A percentile compares a stretch with the other conserved stretches of the same genome.
Evolutionary conservation across 2,329 filamentous ascomycete species (phyloP).

Genomic region (Microdochium bolleyi): DNA sequence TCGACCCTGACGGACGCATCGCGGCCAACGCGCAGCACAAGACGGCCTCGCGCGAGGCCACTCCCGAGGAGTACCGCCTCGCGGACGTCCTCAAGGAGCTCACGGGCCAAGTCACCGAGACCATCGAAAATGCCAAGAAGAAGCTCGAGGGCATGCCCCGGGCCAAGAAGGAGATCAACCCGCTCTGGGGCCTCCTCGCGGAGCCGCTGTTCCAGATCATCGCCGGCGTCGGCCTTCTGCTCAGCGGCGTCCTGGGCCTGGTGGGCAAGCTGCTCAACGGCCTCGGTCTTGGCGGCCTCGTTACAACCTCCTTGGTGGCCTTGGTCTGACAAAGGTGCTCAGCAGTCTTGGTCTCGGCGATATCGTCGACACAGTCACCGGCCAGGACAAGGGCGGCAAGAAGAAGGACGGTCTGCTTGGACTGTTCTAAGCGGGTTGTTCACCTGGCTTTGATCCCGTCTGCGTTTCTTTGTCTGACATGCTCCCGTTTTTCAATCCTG

Average conservation of each 20-base stretch:
- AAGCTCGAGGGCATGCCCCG: conserved; percentile 88
- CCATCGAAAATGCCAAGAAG: conserved; percentile 82
- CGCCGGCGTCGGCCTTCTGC: conserved; percentile 74
- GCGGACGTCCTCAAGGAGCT: conserved; percentile 83
- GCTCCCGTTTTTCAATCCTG: neutral
- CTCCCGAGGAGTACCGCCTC: conserved; percentile 75
- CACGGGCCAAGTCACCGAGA: conserved; percentile 70
- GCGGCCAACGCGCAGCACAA: conserved; percentile 79
- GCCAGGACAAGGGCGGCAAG: conserved; percentile 27
- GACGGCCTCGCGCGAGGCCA: conserved; percentile 64
- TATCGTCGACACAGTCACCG: conserved; percentile 32
- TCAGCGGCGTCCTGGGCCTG: conserved; percentile 76
- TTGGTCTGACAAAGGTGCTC: conserved; percentile 70
- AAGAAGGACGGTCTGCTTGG: conserved; percentile 9
- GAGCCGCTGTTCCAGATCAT: conserved; percentile 92
- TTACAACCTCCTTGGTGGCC: conserved; percentile 69
- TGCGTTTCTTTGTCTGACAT: neutral
- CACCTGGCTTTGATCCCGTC: neutral
- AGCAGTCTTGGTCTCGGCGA: conserved; percentile 60
- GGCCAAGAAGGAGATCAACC: conserved; percentile 90
- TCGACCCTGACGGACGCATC: conserved; percentile 85
- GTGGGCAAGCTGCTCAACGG: conserved; percentile 75
- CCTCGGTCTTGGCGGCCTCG: conserved; percentile 72
- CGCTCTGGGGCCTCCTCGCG: conserved; percentile 73
- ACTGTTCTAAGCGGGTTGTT: conserved; percentile 7